Evolutionary conservation across 1,139 yeast species (phyloP), one percentile per base, ranked within the genome.

Genomic region (Taphrina confusa): DNA sequence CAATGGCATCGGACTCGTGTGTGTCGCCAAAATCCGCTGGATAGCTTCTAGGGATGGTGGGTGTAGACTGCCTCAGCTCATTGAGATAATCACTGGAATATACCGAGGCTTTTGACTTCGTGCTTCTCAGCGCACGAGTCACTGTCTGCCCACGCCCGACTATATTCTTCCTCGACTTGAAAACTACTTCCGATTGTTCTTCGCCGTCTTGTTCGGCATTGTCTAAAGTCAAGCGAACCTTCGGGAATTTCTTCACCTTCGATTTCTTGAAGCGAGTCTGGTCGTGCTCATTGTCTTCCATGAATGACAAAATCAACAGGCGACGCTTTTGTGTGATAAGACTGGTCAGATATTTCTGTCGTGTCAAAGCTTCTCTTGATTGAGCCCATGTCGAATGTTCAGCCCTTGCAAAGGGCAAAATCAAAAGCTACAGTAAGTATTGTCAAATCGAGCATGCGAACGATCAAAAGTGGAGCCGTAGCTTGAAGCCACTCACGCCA

Each of bases 81-180:
- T 22, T 47, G 31, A 47, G 20, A 4, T 47, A 47, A 16, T 47
- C 52, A n/a, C n/a, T 34, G n/a, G 52, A 33, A 22, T 47, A 47
- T 5, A 33, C 14, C 16, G 52, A 20, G 5, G 40, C 5, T 2
- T 42, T 22, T 16, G 27, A 23, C 16, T 11, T 5, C 22, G 14
- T n/a, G 8, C 12, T 1, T 2, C 11, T 27, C n/a, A 27, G 50
- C 1, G 37, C 16, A 23, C 31, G 37, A n/a, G 27, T 27, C 11
- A n/a, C n/a, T n/a, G 20, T 14, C 16, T 16, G 37, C 6, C 22
- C 36, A 16, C 37, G 50, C 16, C 16, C 6, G 27, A 3, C 40
- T 20, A 18, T 18, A 11, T 8, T 47, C 31, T 47, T 47, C 42
- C 34, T 47, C 12, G 52, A 42, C 20, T 25, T 47, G 52, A 47